A percentile compares a stretch with the other conserved stretches of the same genome.
Conservation (phyloP, 148 eudicot species). For the Silene latifolia region DNA sequence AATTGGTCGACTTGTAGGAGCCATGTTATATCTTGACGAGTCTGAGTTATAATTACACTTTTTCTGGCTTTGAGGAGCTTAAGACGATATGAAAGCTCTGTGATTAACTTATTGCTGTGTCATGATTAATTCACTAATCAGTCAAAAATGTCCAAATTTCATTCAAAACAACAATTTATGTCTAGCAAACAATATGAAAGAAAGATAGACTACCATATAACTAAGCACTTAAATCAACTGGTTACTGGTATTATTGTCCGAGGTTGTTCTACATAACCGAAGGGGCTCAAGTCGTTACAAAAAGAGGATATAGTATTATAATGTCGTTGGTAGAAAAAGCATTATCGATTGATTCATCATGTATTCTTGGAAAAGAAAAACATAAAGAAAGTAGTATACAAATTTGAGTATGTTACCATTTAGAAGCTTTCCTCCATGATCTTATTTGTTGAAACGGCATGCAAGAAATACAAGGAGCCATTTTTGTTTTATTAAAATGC, state of each 20-base stretch:
- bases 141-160: neutral
- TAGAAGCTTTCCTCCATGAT: slow-evolving; percentile 18
- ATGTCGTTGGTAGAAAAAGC: too few species aligned
- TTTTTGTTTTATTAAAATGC: neutral
- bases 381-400: too few species aligned
- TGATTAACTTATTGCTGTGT: slow-evolving; percentile 24
- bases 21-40: slow-evolving; percentile 21
- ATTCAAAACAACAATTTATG: neutral
- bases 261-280: neutral
- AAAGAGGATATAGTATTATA: too few species aligned
- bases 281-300: neutral
- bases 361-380: too few species aligned
- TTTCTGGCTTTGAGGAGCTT: slow-evolving; percentile 14
- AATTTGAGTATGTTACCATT: slow-evolving; percentile 7
- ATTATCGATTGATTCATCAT: too few species aligned
- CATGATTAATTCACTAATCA: neutral
- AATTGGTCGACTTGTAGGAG: slow-evolving; percentile 26
- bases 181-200: too few species aligned
- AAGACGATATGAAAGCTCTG: slow-evolving; percentile 19
- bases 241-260: neutral
- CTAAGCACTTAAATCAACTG: neutral
- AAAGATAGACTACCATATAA: neutral
- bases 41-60: slow-evolving; percentile 14
- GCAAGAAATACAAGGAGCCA: slow-evolving; percentile 7
- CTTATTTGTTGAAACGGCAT: neutral